Conservation (phyloP, 176 grass and related monocot species). For the Ampelocalamus luodianensis region DNA sequence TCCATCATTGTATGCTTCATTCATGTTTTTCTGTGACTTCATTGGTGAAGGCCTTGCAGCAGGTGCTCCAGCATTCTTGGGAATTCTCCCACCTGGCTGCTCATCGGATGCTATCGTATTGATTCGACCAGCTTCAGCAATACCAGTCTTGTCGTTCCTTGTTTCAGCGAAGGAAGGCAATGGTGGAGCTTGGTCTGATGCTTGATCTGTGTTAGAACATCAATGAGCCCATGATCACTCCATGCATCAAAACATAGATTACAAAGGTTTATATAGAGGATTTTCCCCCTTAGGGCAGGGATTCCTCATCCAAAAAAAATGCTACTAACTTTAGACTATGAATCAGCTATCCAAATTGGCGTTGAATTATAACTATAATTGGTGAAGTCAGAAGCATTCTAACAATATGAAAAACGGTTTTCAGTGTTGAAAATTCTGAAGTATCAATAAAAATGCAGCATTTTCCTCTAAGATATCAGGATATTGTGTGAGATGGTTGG, state of each 20-base stretch:
- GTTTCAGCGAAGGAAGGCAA: constrained; percentile 12
- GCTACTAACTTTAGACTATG: constrained; percentile 7
- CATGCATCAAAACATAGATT: background rate
- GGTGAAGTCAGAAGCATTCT: background rate
- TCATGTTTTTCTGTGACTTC: constrained; percentile 22
- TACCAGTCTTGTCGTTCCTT: constrained; percentile 26
- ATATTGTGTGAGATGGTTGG: background rate
- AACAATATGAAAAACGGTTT: background rate
- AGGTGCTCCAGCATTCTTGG: constrained; percentile 19
- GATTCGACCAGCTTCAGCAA: constrained; percentile 32
- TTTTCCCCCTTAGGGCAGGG: background rate
- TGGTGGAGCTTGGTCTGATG: background rate
- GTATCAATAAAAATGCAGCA: background rate
- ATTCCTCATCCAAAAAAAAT: constrained; percentile 5
- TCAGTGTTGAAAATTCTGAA: background rate
- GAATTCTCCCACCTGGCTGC: background rate
- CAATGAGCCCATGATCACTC: constrained; percentile 17
- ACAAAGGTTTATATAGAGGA: background rate
- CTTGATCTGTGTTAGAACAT: constrained; percentile 24
- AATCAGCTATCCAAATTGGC: background rate
- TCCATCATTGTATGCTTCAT: constrained; percentile 12
- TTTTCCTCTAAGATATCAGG: background rate
- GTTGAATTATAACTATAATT: background rate
- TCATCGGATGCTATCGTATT: background rate
- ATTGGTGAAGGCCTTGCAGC: constrained; percentile 15